Base-by-base conservation (phyloP, 75 land plant genomes). In the Sequoia sempervirens region DNA sequence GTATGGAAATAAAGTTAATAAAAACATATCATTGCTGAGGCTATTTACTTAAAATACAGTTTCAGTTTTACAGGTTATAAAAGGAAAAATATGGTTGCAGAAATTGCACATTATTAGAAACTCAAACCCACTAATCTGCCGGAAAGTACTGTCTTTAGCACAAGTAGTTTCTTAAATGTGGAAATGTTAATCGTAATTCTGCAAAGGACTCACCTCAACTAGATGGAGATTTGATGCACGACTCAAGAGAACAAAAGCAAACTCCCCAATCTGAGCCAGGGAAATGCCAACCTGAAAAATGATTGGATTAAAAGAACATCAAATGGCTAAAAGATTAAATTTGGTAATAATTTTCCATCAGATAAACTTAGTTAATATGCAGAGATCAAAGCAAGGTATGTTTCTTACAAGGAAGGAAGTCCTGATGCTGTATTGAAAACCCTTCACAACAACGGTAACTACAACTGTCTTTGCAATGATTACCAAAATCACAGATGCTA, bases 231-330 rank as follows among this genome's bases (percentile, higher is more conserved):
- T 96, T 30, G 98, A 96, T 69, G 99, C 99, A 79, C 99, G 99
- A 80, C 99, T 98, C 11, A 98, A 90, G 83, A 98, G 96, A 80
- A 98, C 97, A 91, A 98, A 98, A 75, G 99, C 99, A 84, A 98
- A 98, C 84, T 98, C 99, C 81, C 99, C 99, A 89, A 98, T 96
- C 89, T 98, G 99, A 40, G 99, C 99, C 47, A 98, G 85, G 43
- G 99, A 98, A 93, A 98, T 96, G 23, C 99, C 99, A 88, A 96
- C 99, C 99, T 97, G 83, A 53, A 87, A 79, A 81, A 87, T 66
- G 10, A 61, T 47, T 84, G 86, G 2, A 76, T 46, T 46, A 28
- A 75, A 41, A 78, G 40, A n/a, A 69, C 45, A 47, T 36, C 9
- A 64, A 50, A 50, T 53, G 82, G 5, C 7, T 26, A n/a, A 43